Evolutionary conservation across 1,284 basidiomycete species (phyloP).

Genomic region (Fomitopsis schrenkii): DNA sequence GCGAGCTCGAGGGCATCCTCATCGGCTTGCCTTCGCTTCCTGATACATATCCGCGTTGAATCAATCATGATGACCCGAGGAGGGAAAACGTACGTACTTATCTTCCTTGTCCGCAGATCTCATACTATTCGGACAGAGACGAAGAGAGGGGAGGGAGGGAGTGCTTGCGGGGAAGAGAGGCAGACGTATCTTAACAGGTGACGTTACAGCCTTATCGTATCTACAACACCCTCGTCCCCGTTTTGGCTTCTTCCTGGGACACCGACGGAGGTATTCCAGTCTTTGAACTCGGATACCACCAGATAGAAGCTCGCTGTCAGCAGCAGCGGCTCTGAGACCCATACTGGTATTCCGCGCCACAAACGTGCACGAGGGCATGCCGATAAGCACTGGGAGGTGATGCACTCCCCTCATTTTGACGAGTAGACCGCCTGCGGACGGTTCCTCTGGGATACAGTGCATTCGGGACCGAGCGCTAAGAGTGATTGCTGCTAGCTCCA

Average conservation of each 20-base stretch:
- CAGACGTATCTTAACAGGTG: not conserved
- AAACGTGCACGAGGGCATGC: too few relatives aligned
- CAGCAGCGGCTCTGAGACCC: too few relatives aligned
- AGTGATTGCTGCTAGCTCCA: too few relatives aligned
- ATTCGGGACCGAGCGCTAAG: too few relatives aligned
- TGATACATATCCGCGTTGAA: not conserved
- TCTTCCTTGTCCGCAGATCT: not conserved
- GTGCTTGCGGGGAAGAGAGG: not conserved
- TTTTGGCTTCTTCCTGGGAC: not conserved
- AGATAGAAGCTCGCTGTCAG: not conserved
- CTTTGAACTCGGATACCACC: not conserved
- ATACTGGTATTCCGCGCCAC: too few relatives aligned
- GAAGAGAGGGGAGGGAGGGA: not conserved
- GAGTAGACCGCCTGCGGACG: too few relatives aligned
- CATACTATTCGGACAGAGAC: not conserved
- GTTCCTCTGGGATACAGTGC: too few relatives aligned
- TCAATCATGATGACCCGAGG: not conserved
- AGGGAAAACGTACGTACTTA: not conserved
- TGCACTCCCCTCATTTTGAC: too few relatives aligned
- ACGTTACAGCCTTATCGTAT: not conserved
- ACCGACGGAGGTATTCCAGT: not conserved
- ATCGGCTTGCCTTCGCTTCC: not conserved
- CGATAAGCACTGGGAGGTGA: too few relatives aligned
- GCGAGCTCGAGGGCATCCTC: constrained; percentile 29
- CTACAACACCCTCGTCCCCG: not conserved